Conservation (phyloP, 1,284 basidiomycete species). For the Cryptococcus deneoformans region DNA sequence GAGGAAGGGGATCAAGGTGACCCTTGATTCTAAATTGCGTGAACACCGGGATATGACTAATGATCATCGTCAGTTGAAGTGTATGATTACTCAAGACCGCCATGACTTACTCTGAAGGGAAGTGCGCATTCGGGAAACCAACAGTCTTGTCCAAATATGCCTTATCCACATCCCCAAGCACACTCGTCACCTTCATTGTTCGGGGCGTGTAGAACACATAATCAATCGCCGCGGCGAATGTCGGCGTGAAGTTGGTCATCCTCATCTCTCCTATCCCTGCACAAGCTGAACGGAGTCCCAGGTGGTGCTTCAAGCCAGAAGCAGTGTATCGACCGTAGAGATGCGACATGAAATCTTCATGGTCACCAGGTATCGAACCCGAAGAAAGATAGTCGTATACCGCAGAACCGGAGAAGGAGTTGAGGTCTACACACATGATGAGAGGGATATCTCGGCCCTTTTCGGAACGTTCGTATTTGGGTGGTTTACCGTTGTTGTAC, state of each 20-base stretch:
- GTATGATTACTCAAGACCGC: slow-evolving; percentile 54
- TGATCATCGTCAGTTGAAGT: neutral
- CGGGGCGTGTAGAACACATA: slow-evolving; percentile 89
- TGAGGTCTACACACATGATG: slow-evolving; percentile 93
- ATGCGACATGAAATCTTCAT: slow-evolving; percentile 91
- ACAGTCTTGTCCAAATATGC: slow-evolving; percentile 85
- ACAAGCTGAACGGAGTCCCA: slow-evolving; percentile 84
- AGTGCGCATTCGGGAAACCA: slow-evolving; percentile 96
- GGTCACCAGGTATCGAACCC: slow-evolving; percentile 68
- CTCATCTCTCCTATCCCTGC: slow-evolving; percentile 64
- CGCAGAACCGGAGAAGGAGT: slow-evolving; percentile 81
- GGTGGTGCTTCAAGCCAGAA: slow-evolving; percentile 77
- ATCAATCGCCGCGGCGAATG: slow-evolving; percentile 80
- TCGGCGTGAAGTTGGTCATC: slow-evolving; percentile 89
- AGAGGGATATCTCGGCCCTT: slow-evolving; percentile 73
- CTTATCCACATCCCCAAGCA: slow-evolving; percentile 85
- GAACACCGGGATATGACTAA: slow-evolving; percentile 51
- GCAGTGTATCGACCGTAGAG: slow-evolving; percentile 89
- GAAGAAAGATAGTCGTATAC: slow-evolving; percentile 88
- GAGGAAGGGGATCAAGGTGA: slow-evolving; percentile 1
- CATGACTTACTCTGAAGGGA: slow-evolving; percentile 83
- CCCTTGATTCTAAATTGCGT: slow-evolving; percentile 49
- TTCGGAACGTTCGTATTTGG: slow-evolving; percentile 34
- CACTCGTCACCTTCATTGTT: slow-evolving; percentile 76
- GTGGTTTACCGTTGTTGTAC: slow-evolving; percentile 38